Evolutionary conservation across 2,329 filamentous ascomycete species (phyloP), one percentile per base, ranked within the genome.

Genomic region (Colletotrichum musicola): DNA sequence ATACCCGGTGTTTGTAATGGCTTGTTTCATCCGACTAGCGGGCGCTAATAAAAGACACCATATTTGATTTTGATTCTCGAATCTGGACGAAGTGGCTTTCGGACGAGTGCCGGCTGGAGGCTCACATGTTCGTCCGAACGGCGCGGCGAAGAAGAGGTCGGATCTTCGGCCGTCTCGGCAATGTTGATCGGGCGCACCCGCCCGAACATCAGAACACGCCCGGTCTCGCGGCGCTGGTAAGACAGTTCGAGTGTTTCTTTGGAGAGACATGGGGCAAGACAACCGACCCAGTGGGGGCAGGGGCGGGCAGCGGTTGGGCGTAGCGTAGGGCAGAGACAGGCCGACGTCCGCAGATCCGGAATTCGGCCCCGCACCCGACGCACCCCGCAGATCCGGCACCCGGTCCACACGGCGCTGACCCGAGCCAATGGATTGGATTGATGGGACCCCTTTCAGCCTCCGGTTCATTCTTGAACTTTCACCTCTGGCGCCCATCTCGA

Each of bases 41-140:
- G 56, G 56, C 56, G 56, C 56, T 60, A 60, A 60, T 51, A 51
- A 60, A 60, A 59, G 42, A 57, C 18, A 46, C 46, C 22, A 25
- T 25, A 25, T 25, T 25, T 25, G 55, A 46, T 47, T 60, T 60
- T 27, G n/a, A 38, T 38, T 18, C n/a, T 9, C 6, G 20, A 49
- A 35, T 38, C 51, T 16, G 35, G 13, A 12, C 7, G n/a, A 57
- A 30, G 25, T 13, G 40, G 30, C 30, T 46, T 27, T 57, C 38
- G 55, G 55, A 27, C 18, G 44, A 59, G 6, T 10, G 47, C 20
- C 30, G 27, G 18, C 27, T 30, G 40, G 56, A 42, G 38, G 42
- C 4, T 25, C n/a, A 51, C 57, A 40, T 22, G 46, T 60, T 60
- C 57, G 22, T 60, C 57, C 57, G 46, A 60, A 60, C 1, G 9